Base-by-base conservation (phyloP, 176 grass and related monocot species). In the Otatea glauca region DNA sequence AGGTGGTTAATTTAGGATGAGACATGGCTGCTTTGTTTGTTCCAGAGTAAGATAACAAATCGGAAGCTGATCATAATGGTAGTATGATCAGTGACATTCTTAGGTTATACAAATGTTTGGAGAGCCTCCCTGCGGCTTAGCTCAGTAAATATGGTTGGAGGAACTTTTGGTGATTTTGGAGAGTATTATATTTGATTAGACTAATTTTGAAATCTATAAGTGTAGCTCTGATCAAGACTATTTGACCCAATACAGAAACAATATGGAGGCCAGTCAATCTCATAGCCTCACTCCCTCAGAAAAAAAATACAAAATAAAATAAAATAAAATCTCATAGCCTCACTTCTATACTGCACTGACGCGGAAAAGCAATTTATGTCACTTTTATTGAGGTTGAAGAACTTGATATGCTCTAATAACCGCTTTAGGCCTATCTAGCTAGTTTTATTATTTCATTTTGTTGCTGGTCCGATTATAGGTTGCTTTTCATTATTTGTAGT, bases 241-340 rank as follows among this genome's bases (percentile, higher is more conserved):
- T 47, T 81, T 75, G n/a, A 61, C 62, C 18, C 56, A 24, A 45
- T 73, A 74, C 39, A 79, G n/a, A 38, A 79, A 39, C 47, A 78
- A 20, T 61, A 62, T 79, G 29, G 42, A 44, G 2, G 66, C 37
- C 35, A 21, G 35, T 60, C 14, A 71, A 56, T 43, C 44, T 45
- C 7, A 45, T 72, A 47, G 16, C 7, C 16, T 44, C 35, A 45
- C 80, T 59, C 10, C 10, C 44, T 45, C 10, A 2, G 8, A 45
- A 44, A 44, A 44, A 45, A 3, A 45, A 37, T 37, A 4, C 35
- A 37, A 37, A 37, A 37, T 37, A 37, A 37, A 37, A 37, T 37
- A 37, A 37, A 37, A 37, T 37, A 45, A 45, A 44, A 45, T 11
- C 12, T 6, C 7, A 34, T 63, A 34, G 9, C 13, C 24, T 29